phyloP scores from a whole-genome alignment of 2,329 filamentous ascomycete species.

The Hypoxylon sp. region DNA sequence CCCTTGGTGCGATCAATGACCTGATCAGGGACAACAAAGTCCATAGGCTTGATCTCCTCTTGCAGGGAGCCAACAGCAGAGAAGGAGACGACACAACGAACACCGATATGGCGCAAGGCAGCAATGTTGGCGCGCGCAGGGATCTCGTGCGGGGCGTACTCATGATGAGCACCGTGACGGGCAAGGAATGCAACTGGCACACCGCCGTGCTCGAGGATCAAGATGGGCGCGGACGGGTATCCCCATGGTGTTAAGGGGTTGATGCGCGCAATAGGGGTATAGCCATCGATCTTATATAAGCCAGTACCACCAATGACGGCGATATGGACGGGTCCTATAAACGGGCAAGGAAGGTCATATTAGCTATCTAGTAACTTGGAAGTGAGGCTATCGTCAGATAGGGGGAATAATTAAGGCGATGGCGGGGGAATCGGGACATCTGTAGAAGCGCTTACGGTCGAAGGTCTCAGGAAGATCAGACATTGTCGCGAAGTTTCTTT shows the following conservation, averaged over 20 bases:
- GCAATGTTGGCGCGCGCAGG: conserved; percentile 95
- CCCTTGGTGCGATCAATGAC: conserved; percentile 98
- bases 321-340: conserved; percentile 75
- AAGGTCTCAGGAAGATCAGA: conserved; percentile 65
- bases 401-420: conserved; percentile 3
- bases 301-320: conserved; percentile 95
- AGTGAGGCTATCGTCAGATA: conserved; percentile 16
- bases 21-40: conserved; percentile 97
- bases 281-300: conserved; percentile 85
- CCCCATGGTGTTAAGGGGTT: conserved; percentile 89
- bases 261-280: conserved; percentile 82
- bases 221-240: conserved; percentile 75
- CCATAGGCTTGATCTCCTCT: conserved; percentile 92
- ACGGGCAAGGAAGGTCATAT: background rate
- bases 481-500: conserved; percentile 52
- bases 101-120: conserved; percentile 90
- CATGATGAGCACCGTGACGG: conserved; percentile 88
- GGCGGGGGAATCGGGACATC: conserved; percentile 3
- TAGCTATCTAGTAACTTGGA: conserved; percentile 3
- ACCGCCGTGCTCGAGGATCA: conserved; percentile 86
- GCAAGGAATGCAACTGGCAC: conserved; percentile 90
- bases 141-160: conserved; percentile 94
- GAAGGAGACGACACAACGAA: conserved; percentile 92
- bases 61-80: conserved; percentile 91
- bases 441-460: conserved; percentile 57